Evolutionary conservation across 2,329 filamentous ascomycete genomes (phyloP), one percentile per base, ranked within the genome.

Genomic region (Aspergillus flavus): DNA sequence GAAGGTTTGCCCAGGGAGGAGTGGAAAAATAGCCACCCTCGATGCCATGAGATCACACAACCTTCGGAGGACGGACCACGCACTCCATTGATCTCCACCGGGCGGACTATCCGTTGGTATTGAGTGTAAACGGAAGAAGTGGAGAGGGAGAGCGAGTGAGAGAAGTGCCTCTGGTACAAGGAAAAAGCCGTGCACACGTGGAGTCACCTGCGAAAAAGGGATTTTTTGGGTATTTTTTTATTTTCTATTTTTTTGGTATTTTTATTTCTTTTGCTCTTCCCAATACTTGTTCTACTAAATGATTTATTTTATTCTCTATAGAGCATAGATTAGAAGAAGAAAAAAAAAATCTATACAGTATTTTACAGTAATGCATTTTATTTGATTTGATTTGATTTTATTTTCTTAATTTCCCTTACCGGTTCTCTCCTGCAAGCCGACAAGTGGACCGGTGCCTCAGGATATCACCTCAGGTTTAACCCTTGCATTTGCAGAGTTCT

Each of bases 161-260:
- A 32, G 48, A 26, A n/a, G 57, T 6, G 6, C 16, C 11, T 36
- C 2, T 36, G 34, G 34, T 16, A 36, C 34, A 28, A 34, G 57
- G 55, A 55, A 54, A 43, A 48, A 63, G 66, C 67, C 66, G 64
- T 68, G 57, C 65, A 68, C 70, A 72, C 69, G 66, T 72, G 34
- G 34, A 36, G 14, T 16, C 34, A 16, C 34, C 6, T 36, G 5
- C 6, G 6, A 16, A 36, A 36, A 16, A 6, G 14, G 34, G 14
- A 1, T 36, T 16, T 36, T 36, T 36, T 2, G 16, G 5, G 14
- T 36, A 3, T 54, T 56, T 46, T 57, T 52, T 57, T 59, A 4
- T 19, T 39, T 48, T 34, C 19, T 55, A 30, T 41, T n/a, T 55
- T 58, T 56, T 48, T 6, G 4, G 26, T 28, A 28, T 28, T 28